These are phyloP conservation scores for Psilocybe sp. DNA, from an alignment of 768 basidiomycete genomes.

Conservation along the genomic window DNA sequence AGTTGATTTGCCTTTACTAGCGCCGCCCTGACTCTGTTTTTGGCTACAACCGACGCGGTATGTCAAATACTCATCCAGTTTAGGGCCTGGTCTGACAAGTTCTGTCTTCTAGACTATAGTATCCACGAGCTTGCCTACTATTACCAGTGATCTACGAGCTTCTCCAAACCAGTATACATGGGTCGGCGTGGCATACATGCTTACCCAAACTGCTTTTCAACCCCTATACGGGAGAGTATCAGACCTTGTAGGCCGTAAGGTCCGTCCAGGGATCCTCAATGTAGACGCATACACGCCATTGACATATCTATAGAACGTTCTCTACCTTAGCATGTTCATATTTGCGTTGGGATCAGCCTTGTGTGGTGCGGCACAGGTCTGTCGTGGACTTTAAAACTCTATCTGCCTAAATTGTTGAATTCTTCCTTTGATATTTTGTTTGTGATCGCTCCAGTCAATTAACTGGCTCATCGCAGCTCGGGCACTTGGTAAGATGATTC, in stretches of 20 bases:
- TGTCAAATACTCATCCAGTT: constrained; percentile 3
- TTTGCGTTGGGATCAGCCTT: constrained; percentile 79
- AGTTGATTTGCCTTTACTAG: constrained; percentile 34
- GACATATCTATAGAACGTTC: constrained; percentile 45
- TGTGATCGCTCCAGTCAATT: constrained; percentile 38
- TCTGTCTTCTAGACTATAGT: constrained; percentile 52
- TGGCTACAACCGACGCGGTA: constrained; percentile 85
- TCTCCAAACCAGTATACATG: constrained; percentile 77
- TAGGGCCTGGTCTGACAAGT: neutral
- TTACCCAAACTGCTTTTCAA: constrained; percentile 84
- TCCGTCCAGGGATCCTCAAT: constrained; percentile 25
- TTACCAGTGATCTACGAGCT: constrained; percentile 65
- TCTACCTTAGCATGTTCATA: constrained; percentile 70
- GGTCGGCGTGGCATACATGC: constrained; percentile 83
- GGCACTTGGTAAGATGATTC: constrained; percentile 33
- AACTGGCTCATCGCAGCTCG: constrained; percentile 68
- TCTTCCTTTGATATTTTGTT: constrained; percentile 13
- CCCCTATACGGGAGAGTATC: constrained; percentile 80
- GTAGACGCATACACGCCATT: neutral
- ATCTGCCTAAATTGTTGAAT: constrained; percentile 13
- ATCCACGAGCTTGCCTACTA: constrained; percentile 82
- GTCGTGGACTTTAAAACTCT: constrained; percentile 13
- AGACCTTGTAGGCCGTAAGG: constrained; percentile 79
- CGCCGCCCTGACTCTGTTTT: constrained; percentile 76
- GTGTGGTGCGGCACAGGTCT: constrained; percentile 72